Evolutionary conservation across 2,329 filamentous ascomycete genomes (phyloP), one percentile per base, ranked within the genome.

Genomic region (Bipolaris bicolor): DNA sequence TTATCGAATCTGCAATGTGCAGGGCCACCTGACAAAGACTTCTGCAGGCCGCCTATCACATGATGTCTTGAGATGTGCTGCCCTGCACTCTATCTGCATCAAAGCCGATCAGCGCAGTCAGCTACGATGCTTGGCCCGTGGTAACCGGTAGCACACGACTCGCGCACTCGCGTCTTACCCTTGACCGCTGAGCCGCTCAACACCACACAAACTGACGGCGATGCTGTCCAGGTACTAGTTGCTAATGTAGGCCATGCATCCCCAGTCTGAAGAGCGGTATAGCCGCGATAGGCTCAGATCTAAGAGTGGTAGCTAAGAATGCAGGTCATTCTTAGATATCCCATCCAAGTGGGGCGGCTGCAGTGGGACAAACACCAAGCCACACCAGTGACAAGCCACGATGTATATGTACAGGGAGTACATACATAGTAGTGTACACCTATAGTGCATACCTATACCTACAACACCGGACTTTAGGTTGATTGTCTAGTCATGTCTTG

Each of bases 41-140:
- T 1, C 52, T 59, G 50, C 55, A 52, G 33, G 49, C 41, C 51
- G 44, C 48, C 37, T 16, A 55, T 62, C 61, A 57, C 59, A 62
- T 60, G 61, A 61, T 52, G 58, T 20, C 36, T 31, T n/a, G 48
- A 26, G n/a, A 45, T 55, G 45, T 49, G 44, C 26, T 16, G 44
- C 34, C 16, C 44, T 52, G 55, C 56, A 55, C 29, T 41, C 36
- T 43, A 36, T 34, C 48, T 49, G 43, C 52, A 55, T 41, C 31
- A 41, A 55, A 52, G 44, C 41, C 39, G 45, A 52, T 45, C 57
- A 39, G 41, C 60, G 22, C 44, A 41, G 57, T 57, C 50, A 62
- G 50, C 50, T 45, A 33, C 37, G 45, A 49, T 48, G 15, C 31
- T 5, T 33, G 33, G 33, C 20, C 20, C 37, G 41, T 54, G 26